Evolutionary conservation across 495 filamentous ascomycete species (phyloP), one percentile per base, ranked within the genome.

Genomic region (Neurospora discreta): DNA sequence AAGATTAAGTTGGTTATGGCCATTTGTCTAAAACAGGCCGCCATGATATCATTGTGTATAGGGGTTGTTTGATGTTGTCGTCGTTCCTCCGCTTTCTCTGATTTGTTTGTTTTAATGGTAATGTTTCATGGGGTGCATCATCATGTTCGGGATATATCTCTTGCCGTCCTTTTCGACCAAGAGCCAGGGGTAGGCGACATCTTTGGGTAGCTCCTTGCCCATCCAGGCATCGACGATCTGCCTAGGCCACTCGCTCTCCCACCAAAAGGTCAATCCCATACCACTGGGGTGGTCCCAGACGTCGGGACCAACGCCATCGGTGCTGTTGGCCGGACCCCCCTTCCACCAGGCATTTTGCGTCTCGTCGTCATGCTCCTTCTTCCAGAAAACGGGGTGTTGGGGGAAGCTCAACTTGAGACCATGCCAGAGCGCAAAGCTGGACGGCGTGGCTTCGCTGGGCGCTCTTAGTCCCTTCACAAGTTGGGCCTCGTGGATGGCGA

Each of bases 401-500:
- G 80, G 80, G 73, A 79, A 80, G 68, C 75, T 77, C 41, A 82
- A 68, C 76, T 83, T 83, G 42, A 83, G 74, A 23, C 81, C 81
- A 72, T 83, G 80, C 81, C 81, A 83, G 8, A 83, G 73, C 15
- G 81, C 81, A 43, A 81, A 83, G 73, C 73, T 77, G n/a, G 78
- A 72, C 3, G 79, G 77, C 0, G 81, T 83, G 2, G 81, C 81
- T 73, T 83, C 81, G 65, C 75, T 77, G 15, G 81, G 81, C 3
- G 81, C 67, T 8, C 72, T 71, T 42, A 82, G 42, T 46, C 72
- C 77, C 20, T 72, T 69, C 39, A 72, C 71, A 8, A 79, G 26
- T 71, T 81, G 79, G 6, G 77, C 77, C 68, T 80, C 73, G 70
- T 81, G 79, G 68, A 77, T 71, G 68, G 70, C 77, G 18, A 80